Evolutionary conservation across 106 monocot species (phyloP), one percentile per base, ranked within the genome.

Genomic region (Dendrobium chrysotoxum): DNA sequence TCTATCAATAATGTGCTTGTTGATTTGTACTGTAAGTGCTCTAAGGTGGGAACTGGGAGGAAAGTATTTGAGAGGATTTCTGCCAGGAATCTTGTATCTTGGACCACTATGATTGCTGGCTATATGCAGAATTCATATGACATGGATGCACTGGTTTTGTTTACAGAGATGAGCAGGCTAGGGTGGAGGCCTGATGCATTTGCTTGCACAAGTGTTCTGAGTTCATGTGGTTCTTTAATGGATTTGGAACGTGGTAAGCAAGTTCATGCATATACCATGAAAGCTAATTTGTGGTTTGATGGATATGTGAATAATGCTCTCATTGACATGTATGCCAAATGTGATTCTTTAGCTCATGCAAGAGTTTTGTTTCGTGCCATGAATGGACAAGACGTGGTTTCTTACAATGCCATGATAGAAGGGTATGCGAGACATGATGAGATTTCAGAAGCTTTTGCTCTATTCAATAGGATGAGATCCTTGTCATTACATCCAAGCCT

Each of bases 361-460:
- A 90, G 85, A 79, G 17, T 70, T 64, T 67, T 84, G 31, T 94
- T 96, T 75, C 83, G 90, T 79, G 50, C 46, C 72, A 86, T 92
- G 67, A 54, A 47, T 15, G 73, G 79, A 39, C 82, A 89, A 26
- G 85, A 92, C 84, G 81, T 82, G n/a, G 75, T 96, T 79, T 88
- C 93, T 53, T 96, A 87, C 79, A 96, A 96, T 86, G 85, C 93
- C 1, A 94, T 96, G 90, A 92, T 96, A 40, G 93, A 96, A 89
- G 93, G 93, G 7, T 89, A 89, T 85, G 87, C 93, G 40, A 83
- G 75, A 16, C 82, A 89, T 10, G 86, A 81, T 20, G 77, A 89
- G 28, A 77, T 92, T 39, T 23, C 30, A 6, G 86, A 88, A 18
- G 87, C 89, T 20, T 70, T 90, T 66, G 12, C 6, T 55, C 79